phyloP scores from a whole-genome alignment of 441 rosid genomes.

The Erodium trifolium region DNA sequence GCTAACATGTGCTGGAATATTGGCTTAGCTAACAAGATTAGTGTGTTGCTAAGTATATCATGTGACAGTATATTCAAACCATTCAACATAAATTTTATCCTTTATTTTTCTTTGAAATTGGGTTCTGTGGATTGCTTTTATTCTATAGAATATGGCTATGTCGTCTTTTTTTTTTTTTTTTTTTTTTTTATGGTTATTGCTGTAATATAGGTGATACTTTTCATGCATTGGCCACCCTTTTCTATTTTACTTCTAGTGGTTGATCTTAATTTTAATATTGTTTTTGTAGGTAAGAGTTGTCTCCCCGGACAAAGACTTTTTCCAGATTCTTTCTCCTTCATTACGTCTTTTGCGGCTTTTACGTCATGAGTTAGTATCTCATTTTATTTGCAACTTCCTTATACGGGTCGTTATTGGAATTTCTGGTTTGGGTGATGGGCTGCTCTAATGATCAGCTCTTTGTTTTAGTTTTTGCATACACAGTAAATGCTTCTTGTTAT shows the following conservation, averaged over 20 bases:
- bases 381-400: constrained; percentile 9
- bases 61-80: background rate
- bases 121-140: background rate
- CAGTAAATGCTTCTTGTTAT: background rate
- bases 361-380: constrained; percentile 62
- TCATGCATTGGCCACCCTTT: background rate
- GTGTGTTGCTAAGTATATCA: too few relatives aligned
- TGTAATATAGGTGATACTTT: too few relatives aligned
- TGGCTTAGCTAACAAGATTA: background rate
- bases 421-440: background rate
- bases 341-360: constrained; percentile 88
- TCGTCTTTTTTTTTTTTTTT: background rate
- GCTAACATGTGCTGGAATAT: background rate
- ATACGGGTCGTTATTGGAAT: background rate
- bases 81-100: background rate
- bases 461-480: background rate
- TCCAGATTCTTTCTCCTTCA: constrained; percentile 90
- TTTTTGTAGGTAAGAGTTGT: constrained; percentile 75
- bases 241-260: constrained; percentile 5
- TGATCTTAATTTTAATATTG: background rate
- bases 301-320: constrained; percentile 98
- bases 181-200: too few relatives aligned
- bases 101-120: background rate
- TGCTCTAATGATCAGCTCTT: background rate
- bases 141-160: background rate